phyloP scores from a whole-genome alignment of 2,329 filamentous ascomycete species.

The Colletotrichum incanum region DNA sequence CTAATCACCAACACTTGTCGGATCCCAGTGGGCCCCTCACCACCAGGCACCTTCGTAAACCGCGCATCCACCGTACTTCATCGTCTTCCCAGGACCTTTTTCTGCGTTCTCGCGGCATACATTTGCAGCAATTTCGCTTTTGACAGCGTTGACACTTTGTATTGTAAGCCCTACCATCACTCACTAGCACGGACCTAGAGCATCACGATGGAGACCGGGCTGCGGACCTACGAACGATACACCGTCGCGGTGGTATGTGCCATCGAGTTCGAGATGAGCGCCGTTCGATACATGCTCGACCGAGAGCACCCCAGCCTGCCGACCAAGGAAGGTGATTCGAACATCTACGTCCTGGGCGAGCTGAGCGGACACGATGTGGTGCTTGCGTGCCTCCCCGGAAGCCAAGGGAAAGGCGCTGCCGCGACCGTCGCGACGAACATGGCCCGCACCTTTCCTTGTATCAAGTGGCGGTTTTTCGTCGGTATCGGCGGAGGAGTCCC shows the following conservation, averaged over 20 bases:
- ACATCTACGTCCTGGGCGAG: conserved; percentile 49
- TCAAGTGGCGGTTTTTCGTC: conserved; percentile 47
- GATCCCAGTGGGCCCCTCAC: no score
- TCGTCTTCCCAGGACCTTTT: no score
- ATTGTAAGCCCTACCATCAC: no score
- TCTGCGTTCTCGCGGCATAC: no score
- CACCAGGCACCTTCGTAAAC: no score
- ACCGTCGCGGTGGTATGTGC: conserved; percentile 48
- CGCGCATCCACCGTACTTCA: no score
- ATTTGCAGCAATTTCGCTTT: no score
- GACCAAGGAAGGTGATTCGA: conserved; percentile 44
- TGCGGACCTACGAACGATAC: conserved; percentile 43
- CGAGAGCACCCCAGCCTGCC: conserved; percentile 46
- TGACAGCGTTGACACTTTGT: no score
- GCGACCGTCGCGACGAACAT: conserved; percentile 47
- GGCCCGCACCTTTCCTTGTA: conserved; percentile 46
- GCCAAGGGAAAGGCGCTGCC: conserved; percentile 47
- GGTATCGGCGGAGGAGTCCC: conserved; percentile 49
- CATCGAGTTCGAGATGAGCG: conserved; percentile 48
- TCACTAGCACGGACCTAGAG: no score
- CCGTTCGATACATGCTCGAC: conserved; percentile 50
- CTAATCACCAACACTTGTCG: background rate
- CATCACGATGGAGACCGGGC: background rate
- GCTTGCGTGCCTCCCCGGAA: conserved; percentile 48
- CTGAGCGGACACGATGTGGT: conserved; percentile 48